Evolutionary conservation across 2,329 filamentous ascomycete genomes (phyloP).

Genomic region (Bretziella fagacearum): DNA sequence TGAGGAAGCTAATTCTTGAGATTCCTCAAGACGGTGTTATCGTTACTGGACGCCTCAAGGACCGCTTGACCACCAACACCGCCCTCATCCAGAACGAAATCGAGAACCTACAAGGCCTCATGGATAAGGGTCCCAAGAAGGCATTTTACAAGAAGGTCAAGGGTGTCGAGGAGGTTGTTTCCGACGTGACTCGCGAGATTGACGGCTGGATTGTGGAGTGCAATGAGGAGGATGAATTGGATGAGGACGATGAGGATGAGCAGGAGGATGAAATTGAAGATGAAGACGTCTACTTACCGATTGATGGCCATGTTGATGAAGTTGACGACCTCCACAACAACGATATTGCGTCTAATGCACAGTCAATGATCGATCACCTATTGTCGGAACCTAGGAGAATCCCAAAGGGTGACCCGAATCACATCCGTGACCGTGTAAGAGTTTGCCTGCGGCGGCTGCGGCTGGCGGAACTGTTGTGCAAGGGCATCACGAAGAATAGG

Average conservation of each 20-base stretch:
- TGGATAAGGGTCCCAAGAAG: not conserved
- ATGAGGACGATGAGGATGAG: conserved; percentile 42
- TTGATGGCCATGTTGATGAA: conserved; percentile 14
- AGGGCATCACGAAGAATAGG: conserved; percentile 51
- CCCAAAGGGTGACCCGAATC: conserved; percentile 44
- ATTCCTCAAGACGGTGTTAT: not conserved
- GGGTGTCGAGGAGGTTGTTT: not conserved
- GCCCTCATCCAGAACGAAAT: not conserved
- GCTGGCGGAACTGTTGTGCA: conserved; percentile 50
- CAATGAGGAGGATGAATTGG: not conserved
- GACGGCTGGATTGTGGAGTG: not conserved
- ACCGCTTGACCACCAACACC: not conserved
- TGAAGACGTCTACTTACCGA: too few relatives aligned
- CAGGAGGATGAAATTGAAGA: conserved; percentile 30
- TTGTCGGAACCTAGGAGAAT: conserved; percentile 47
- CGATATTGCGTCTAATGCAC: conserved; percentile 18
- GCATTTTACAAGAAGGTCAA: not conserved
- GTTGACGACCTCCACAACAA: conserved; percentile 27
- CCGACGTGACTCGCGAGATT: conserved; percentile 5
- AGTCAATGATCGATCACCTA: conserved; percentile 48
- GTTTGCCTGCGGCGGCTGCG: conserved; percentile 46
- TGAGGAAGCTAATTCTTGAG: not conserved
- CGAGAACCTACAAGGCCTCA: not conserved
- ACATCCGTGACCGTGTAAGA: conserved; percentile 48
- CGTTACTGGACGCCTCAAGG: not conserved